Conservation (phyloP, 192 early-diverging fungal genomes). For the Allomyces macrogynus region DNA sequence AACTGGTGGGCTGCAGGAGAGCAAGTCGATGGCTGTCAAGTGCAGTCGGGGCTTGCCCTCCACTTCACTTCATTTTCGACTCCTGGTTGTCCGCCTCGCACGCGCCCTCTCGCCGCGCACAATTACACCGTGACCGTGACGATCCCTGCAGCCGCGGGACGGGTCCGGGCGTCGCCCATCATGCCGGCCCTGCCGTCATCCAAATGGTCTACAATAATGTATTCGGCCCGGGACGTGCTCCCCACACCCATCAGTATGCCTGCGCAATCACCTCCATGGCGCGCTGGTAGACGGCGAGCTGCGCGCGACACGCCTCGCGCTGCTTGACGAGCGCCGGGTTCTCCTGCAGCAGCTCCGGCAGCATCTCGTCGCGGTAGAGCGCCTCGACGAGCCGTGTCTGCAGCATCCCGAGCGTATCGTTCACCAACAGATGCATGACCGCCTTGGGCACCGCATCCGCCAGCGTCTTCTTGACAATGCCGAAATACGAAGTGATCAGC, state of each 20-base stretch:
- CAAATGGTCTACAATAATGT: too few species aligned
- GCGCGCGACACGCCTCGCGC: conserved; percentile 49
- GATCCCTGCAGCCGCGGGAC: too few species aligned
- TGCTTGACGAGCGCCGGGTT: conserved; percentile 49
- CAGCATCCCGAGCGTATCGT: conserved; percentile 44
- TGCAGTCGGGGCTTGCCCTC: too few species aligned
- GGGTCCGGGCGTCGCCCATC: too few species aligned
- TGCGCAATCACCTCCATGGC: conserved; percentile 49
- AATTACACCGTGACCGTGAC: too few species aligned
- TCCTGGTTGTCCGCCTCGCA: too few species aligned
- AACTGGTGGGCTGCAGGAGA: too few species aligned
- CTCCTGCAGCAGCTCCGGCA: conserved; percentile 48
- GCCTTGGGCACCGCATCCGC: conserved; percentile 65
- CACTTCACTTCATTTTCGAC: too few species aligned
- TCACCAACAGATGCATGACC: conserved; percentile 62
- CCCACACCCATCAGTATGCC: conserved; percentile 1
- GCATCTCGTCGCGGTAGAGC: conserved; percentile 49
- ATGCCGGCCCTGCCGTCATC: too few species aligned
- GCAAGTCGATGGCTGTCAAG: too few species aligned
- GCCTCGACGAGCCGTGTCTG: conserved; percentile 56
- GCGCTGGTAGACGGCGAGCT: conserved; percentile 57
- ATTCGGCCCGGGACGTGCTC: too few species aligned
- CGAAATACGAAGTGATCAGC: conserved; percentile 56
- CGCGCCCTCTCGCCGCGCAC: too few species aligned
- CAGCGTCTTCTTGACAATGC: conserved; percentile 57